Percentiles rank a stretch among this genome's conserved stretches.
These are phyloP conservation scores for Mycena leptocephala DNA, from an alignment of 768 basidiomycete genomes.

Conservation along the genomic window DNA sequence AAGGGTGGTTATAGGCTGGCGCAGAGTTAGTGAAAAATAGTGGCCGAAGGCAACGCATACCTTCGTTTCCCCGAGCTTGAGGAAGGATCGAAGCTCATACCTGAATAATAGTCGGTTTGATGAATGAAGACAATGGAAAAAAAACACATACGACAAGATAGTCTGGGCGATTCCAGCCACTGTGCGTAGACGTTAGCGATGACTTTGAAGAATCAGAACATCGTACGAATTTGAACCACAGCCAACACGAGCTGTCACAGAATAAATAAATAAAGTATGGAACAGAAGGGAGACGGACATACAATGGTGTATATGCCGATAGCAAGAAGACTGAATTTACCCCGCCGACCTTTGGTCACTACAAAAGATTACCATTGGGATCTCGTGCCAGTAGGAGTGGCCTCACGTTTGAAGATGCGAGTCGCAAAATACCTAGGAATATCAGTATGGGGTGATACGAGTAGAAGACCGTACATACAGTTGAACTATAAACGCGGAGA, in stretches of 20 bases:
- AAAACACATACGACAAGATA: neutral
- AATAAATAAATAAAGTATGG: neutral
- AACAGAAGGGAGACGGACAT: neutral
- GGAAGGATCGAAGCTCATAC: constrained; percentile 15
- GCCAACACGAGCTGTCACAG: constrained; percentile 1
- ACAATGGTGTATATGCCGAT: neutral
- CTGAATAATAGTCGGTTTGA: neutral
- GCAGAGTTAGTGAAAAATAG: too few relatives aligned
- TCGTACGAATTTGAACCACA: neutral
- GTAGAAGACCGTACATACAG: neutral
- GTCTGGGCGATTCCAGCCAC: constrained; percentile 27
- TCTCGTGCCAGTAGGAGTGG: neutral
- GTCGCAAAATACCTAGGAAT: constrained; percentile 2
- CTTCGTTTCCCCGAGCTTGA: constrained; percentile 25
- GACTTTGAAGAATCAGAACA: too few relatives aligned
- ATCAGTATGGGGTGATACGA: neutral
- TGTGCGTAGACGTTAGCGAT: too few relatives aligned
- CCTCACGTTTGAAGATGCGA: constrained; percentile 1
- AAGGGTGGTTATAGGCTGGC: too few relatives aligned
- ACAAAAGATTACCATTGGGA: neutral
- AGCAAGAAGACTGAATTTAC: neutral
- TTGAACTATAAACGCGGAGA: neutral
- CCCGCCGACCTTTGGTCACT: neutral
- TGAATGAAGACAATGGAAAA: neutral
- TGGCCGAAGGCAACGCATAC: neutral